These are phyloP conservation scores for Passiflora organensis DNA, from an alignment of 345 rosid species.

Conservation along the genomic window DNA sequence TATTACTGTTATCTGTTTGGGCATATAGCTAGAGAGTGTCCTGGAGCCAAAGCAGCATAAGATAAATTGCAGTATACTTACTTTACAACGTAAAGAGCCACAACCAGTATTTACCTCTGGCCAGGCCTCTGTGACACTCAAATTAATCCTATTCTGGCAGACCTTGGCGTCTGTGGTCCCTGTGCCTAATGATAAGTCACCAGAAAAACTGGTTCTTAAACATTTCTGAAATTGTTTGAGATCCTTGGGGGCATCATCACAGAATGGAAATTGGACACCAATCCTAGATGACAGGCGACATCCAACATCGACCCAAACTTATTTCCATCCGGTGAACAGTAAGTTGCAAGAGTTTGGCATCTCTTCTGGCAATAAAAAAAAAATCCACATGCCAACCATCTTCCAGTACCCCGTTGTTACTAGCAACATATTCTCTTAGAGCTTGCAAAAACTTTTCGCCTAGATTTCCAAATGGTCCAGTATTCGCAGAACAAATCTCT, in stretches of 20 bases:
- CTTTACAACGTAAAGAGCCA: constrained; percentile 14
- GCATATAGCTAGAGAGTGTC: too few species aligned
- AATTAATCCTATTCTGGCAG: constrained; percentile 10
- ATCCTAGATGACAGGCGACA: constrained; percentile 26
- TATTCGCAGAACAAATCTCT: constrained; percentile 8
- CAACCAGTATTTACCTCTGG: constrained; percentile 7
- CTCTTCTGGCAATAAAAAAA: constrained; percentile 12
- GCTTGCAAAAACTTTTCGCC: constrained; percentile 14
- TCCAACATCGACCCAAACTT: constrained; percentile 27
- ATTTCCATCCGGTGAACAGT: constrained; percentile 23
- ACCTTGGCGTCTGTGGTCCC: constrained; percentile 7
- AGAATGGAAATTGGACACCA: constrained; percentile 25
- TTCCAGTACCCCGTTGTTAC: constrained; percentile 15
- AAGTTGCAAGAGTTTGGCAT: constrained; percentile 12
- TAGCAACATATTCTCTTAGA: constrained; percentile 12
- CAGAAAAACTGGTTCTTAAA: constrained; percentile 16
- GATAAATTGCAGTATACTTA: constrained; percentile 8
- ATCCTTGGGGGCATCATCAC: constrained; percentile 14
- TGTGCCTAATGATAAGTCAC: constrained; percentile 9
- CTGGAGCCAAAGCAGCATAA: too few species aligned
- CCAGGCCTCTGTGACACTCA: constrained; percentile 6
- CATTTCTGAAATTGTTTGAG: constrained; percentile 20
- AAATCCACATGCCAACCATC: constrained; percentile 20
- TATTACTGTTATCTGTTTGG: too few species aligned
- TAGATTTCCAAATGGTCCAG: constrained; percentile 1